These are phyloP conservation scores for Phytophthora foliorum DNA, from an alignment of 352 stramenopile genomes.

Conservation along the genomic window DNA sequence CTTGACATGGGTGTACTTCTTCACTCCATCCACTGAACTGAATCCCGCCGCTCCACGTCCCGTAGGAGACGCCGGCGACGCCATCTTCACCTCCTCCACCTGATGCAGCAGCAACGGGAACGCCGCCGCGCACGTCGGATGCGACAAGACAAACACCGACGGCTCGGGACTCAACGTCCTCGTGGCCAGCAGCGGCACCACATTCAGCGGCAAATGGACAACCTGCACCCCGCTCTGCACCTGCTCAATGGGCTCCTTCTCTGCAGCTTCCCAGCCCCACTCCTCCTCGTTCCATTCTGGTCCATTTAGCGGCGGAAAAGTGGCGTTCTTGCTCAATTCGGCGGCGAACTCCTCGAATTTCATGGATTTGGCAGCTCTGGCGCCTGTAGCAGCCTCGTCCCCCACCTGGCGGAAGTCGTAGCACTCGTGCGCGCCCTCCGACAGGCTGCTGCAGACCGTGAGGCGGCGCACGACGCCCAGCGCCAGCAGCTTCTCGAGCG, in stretches of 20 bases:
- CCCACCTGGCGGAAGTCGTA: slow-evolving; percentile 53
- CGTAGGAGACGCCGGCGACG: slow-evolving; percentile 16
- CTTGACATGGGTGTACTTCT: slow-evolving; percentile 66
- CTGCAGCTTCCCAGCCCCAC: slow-evolving; percentile 64
- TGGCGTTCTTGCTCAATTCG: slow-evolving; percentile 31
- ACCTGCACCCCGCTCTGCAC: slow-evolving; percentile 44
- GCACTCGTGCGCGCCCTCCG: slow-evolving; percentile 76
- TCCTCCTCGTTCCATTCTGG: slow-evolving; percentile 42
- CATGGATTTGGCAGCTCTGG: slow-evolving; percentile 42
- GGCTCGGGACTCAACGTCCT: slow-evolving; percentile 53
- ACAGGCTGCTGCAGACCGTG: slow-evolving; percentile 73
- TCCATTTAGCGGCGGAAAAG: slow-evolving; percentile 18
- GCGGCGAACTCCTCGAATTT: slow-evolving; percentile 58
- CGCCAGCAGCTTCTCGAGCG: slow-evolving; percentile 46
- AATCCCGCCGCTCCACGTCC: slow-evolving; percentile 8
- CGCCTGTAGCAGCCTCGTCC: slow-evolving; percentile 16
- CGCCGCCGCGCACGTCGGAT: slow-evolving; percentile 69
- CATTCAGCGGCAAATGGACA: slow-evolving; percentile 66
- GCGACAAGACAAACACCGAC: slow-evolving; percentile 78
- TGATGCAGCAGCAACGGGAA: slow-evolving; percentile 81
- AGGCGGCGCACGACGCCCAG: slow-evolving; percentile 51
- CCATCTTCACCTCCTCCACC: slow-evolving; percentile 29
- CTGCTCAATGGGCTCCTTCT: slow-evolving; percentile 1
- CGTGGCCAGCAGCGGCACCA: slow-evolving; percentile 60
- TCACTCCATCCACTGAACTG: slow-evolving; percentile 11